Evolutionary conservation across 2,329 filamentous ascomycete species (phyloP), one percentile per base, ranked within the genome.

Genomic region (Epichloe amarillans): DNA sequence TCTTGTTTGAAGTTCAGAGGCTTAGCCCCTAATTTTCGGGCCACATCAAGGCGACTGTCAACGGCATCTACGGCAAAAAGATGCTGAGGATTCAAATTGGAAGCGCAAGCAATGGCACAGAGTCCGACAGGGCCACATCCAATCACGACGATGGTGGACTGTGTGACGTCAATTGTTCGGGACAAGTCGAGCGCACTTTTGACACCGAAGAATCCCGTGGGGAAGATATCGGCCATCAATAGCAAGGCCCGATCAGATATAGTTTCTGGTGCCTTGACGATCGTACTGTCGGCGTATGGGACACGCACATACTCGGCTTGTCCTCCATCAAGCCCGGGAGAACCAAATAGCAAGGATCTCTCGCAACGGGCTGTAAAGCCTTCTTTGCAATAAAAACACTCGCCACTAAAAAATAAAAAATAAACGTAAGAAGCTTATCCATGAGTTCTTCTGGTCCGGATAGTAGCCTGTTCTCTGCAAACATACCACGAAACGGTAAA

Each of bases 181-280:
- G 83, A 73, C 61, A 83, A 69, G 52, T 79, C 78, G 65, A 95
- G 84, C 6, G 82, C 90, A 61, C 88, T 93, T 52, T 77, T 75
- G 4, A 86, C 86, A 6, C 87, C 89, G 59, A 90, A 95, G 69
- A 81, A 95, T 7, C 90, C 86, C 0, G 83, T 88, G 1, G 89
- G 89, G 66, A 93, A 95, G 60, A 95, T 94, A 62, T 95, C 89
- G 15, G 87, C 88, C 89, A 95, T 95, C 26, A 95, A 75, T 6
- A 94, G 81, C 46, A 94, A 73, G 37, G 81, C 81, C 56, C 85
- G 77, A 57, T 91, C 83, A 19, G 83, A 79, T 52, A 94, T 84
- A n/a, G 57, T 60, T 8, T 76, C 79, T 2, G 78, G 66, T 0
- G 88, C 83, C 60, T 83, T 84, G 61, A 89, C 76, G n/a, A 84